phyloP scores from a whole-genome alignment of 2,329 filamentous ascomycete species.

The Claviceps citrina region DNA sequence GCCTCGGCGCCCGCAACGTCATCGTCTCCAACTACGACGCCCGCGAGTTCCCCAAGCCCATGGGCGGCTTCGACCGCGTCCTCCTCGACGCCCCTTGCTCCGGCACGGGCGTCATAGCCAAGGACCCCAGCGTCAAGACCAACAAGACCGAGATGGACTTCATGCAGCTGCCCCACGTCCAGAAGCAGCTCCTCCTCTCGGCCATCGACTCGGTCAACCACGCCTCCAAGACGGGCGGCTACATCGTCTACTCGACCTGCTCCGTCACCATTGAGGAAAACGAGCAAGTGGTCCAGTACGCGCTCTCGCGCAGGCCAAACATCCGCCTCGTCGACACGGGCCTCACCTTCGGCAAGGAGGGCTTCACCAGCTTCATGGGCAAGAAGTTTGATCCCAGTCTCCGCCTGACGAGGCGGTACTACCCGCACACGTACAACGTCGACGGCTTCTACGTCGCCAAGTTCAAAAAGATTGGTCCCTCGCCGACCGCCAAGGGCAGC shows the following conservation, averaged over 20 bases:
- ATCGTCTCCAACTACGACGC: constrained; percentile 94
- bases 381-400: constrained; percentile 82
- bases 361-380: constrained; percentile 79
- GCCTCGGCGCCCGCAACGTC: constrained; percentile 81
- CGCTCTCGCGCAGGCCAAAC: constrained; percentile 79
- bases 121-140: constrained; percentile 92
- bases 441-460: constrained; percentile 98
- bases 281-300: constrained; percentile 87
- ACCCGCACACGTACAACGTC: constrained; percentile 84
- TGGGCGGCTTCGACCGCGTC: constrained; percentile 91
- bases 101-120: constrained; percentile 92
- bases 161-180: constrained; percentile 77
- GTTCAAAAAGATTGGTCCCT: constrained; percentile 80
- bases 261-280: constrained; percentile 83
- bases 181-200: constrained; percentile 83
- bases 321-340: constrained; percentile 86
- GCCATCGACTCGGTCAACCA: constrained; percentile 95
- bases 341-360: constrained; percentile 77
- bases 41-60: constrained; percentile 80
- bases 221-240: constrained; percentile 79
- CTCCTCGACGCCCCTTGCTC: constrained; percentile 91
- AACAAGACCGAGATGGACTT: constrained; percentile 97
- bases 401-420: constrained; percentile 71
- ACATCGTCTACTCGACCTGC: constrained; percentile 93
- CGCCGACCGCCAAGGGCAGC: constrained; percentile 39